Conservation (phyloP, 371 early-diverging fungal genomes). For the Actinomortierella wolfii region DNA sequence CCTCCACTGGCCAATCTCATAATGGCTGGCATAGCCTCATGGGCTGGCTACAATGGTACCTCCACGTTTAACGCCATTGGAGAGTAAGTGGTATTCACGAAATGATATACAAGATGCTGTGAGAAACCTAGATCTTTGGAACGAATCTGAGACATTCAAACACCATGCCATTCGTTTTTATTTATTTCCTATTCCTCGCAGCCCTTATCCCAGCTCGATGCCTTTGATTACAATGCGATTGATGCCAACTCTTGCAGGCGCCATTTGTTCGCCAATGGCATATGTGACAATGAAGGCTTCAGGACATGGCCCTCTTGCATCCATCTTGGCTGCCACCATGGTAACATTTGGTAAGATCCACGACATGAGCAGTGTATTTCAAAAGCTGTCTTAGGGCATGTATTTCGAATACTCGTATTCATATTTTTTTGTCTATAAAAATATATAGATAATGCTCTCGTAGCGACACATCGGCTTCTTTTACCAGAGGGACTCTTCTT, state of each 20-base stretch:
- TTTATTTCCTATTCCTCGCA: too few species aligned
- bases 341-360: conserved; percentile 19
- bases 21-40: too few species aligned
- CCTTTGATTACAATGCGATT: conserved; percentile 16
- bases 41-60: too few species aligned
- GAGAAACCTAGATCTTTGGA: too few species aligned
- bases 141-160: too few species aligned
- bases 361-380: neutral
- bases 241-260: conserved; percentile 10
- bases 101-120: too few species aligned
- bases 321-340: conserved; percentile 15
- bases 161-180: too few species aligned
- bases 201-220: neutral
- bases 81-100: too few species aligned
- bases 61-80: too few species aligned
- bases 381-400: neutral
- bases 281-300: conserved; percentile 15
- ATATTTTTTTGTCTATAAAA: too few species aligned
- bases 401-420: too few species aligned
- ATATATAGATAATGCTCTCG: neutral
- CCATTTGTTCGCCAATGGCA: conserved; percentile 21
- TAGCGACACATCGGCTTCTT: neutral
- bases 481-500: neutral
- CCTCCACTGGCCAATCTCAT: too few species aligned
- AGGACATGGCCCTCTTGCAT: conserved; percentile 16